phyloP scores from a whole-genome alignment of 257 asterid genomes.

The Solanum pimpinellifolium region DNA sequence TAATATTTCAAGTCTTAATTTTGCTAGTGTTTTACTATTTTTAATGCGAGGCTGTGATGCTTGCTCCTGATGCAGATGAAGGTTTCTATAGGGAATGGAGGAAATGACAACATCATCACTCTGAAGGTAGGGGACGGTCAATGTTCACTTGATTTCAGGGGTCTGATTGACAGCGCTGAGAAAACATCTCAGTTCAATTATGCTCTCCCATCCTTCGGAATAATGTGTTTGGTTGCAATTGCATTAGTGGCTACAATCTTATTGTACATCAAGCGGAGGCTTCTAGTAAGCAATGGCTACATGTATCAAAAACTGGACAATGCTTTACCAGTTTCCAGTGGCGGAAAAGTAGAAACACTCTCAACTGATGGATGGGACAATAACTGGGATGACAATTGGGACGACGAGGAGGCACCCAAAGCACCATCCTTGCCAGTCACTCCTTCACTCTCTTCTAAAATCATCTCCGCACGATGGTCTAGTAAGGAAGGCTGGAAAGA shows the following conservation, averaged over 20 bases:
- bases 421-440: constrained; percentile 47
- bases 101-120: constrained; percentile 25
- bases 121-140: constrained; percentile 46
- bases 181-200: constrained; percentile 15
- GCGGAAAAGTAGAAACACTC: constrained; percentile 16
- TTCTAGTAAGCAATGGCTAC: constrained; percentile 16
- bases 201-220: constrained; percentile 12
- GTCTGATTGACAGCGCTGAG: constrained; percentile 16
- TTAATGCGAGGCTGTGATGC: neutral
- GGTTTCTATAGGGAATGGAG: constrained; percentile 39
- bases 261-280: constrained; percentile 20
- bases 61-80: constrained; percentile 34
- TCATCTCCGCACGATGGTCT: constrained; percentile 40
- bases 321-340: constrained; percentile 64
- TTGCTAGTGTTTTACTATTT: neutral
- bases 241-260: constrained; percentile 23
- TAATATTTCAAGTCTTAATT: neutral
- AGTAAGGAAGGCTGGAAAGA: constrained; percentile 78
- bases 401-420: constrained; percentile 70
- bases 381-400: constrained; percentile 80
- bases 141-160: constrained; percentile 52
- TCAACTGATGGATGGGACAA: constrained; percentile 67
- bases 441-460: constrained; percentile 47
- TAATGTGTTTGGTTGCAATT: constrained; percentile 28
- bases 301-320: constrained; percentile 54